phyloP scores from a whole-genome alignment of 345 rosid species.

The Mangifera indica region DNA sequence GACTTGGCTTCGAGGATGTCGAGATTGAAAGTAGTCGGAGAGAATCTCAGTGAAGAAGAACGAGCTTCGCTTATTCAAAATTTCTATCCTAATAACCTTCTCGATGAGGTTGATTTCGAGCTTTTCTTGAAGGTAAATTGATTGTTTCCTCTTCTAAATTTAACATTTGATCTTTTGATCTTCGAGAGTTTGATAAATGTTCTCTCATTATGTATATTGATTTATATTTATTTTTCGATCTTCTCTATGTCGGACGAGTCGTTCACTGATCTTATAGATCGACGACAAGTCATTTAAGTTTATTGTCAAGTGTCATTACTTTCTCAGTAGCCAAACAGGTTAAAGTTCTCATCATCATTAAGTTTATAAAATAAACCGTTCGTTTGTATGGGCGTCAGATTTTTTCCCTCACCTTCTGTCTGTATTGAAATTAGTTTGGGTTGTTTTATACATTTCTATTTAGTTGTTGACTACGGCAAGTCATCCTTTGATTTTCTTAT shows the following conservation, averaged over 20 bases:
- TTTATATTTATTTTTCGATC: neutral
- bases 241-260: neutral
- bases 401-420: neutral
- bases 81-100: conserved; percentile 48
- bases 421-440: neutral
- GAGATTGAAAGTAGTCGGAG: conserved; percentile 77
- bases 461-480: neutral
- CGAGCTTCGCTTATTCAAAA: conserved; percentile 63
- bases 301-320: neutral
- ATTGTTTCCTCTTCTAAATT: neutral
- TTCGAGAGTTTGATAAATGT: neutral
- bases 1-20: conserved; percentile 90
- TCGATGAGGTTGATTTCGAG: conserved; percentile 93
- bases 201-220: too few relatives aligned
- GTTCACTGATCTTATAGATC: neutral
- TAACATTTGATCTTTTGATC: neutral
- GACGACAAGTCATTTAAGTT: neutral
- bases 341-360: neutral
- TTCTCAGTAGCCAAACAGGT: neutral
- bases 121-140: conserved; percentile 71
- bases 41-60: conserved; percentile 71
- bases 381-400: neutral
- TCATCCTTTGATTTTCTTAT: neutral
- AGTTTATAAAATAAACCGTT: too few relatives aligned
- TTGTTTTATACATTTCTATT: too few relatives aligned